Evolutionary conservation across 768 basidiomycete genomes (phyloP), one percentile per base, ranked within the genome.

Genomic region (Favolaschia claudopus): DNA sequence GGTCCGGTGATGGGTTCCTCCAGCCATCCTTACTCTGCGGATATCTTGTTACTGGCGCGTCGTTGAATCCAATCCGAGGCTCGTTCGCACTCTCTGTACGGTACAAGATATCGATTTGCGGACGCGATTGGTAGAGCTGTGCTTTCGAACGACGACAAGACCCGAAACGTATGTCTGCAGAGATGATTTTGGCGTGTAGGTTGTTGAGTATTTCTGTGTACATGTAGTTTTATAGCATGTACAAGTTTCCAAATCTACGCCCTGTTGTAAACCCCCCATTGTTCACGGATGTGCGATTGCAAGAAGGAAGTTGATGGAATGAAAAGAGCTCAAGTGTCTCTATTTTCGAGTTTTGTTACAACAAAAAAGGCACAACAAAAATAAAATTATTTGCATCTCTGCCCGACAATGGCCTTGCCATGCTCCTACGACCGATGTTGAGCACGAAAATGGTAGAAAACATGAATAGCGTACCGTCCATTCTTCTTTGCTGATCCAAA

Each of bases 401-500:
- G 92, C 9, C 87, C 87, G 10, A 95, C 89, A 61, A 95, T 94
- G 7, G 85, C 79, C 67, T 85, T 89, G 43, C 93, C 93, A 66
- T 93, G 91, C 69, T 95, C 92, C 89, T 93, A 58, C 17, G 45
- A 37, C 46, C 58, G 25, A 29, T 28, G 27, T 29, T 7, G 6
- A 24, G 3, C 28, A 22, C 54, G 42, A 40, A 48, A 17, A 37
- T 25, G 6, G 42, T 36, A 31, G 7, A 62, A 20, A 17, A 19
- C 36, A 25, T 19, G 34, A 44, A 58, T 54, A 43, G 72, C 86
- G 38, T 58, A 92, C 93, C 85, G 92, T 86, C 89, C 93, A 96
- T 68, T 96, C 95, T 72, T 95, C 94, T 68, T 81, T 86, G 74
- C 93, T 94, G 69, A 96, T 95, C 95, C 95, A 96, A 46, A 96